Conservation (phyloP, 306 rosid species). For the Vigna nakashimae region DNA sequence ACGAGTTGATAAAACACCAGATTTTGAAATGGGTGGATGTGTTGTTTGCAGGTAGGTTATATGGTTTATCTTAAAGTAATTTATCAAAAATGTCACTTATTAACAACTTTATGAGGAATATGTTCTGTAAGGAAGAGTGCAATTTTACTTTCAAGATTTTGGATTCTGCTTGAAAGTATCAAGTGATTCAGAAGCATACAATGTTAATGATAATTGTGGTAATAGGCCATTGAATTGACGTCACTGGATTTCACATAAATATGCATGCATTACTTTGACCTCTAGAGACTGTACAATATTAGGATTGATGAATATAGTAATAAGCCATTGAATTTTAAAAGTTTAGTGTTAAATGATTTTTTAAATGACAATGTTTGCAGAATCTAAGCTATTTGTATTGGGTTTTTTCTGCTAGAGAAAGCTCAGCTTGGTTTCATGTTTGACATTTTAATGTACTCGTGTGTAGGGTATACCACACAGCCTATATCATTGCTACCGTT, state of each 20-base stretch:
- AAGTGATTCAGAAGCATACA: conserved; percentile 34
- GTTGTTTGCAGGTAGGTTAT: conserved; percentile 89
- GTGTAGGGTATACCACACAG: background rate
- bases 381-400: conserved; percentile 5
- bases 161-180: conserved; percentile 21
- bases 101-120: conserved; percentile 6
- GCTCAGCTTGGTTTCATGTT: conserved; percentile 27
- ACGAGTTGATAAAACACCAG: conserved; percentile 83
- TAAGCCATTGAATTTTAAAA: conserved; percentile 23
- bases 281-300: no score
- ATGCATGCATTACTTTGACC: no score
- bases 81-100: conserved; percentile 11
- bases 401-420: conserved; percentile 23
- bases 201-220: background rate
- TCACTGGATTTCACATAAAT: background rate
- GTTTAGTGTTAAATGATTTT: background rate
- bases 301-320: conserved; percentile 1
- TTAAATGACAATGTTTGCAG: background rate
- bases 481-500: background rate
- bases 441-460: background rate
- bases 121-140: background rate
- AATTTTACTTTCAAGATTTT: conserved; percentile 25
- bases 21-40: conserved; percentile 93
- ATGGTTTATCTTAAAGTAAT: conserved; percentile 1
- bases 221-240: conserved; percentile 10